Evolutionary conservation across 352 stramenopile species (phyloP), one percentile per base, ranked within the genome.

Genomic region (Globisporangium spiculum): DNA sequence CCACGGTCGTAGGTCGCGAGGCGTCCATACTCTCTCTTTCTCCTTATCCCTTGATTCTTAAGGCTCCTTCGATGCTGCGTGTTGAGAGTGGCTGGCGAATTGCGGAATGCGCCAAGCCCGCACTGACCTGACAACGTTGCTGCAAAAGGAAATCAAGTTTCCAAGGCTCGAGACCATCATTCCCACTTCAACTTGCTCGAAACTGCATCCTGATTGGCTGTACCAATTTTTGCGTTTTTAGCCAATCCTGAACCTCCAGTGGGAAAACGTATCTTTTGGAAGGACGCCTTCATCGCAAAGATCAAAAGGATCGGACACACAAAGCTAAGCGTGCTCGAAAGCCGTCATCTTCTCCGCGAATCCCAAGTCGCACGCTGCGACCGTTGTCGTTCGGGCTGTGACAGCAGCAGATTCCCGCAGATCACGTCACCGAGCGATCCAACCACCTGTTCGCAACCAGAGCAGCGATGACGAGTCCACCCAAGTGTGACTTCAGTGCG

Each of bases 401-500:
- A 4, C 27, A 48, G 16, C 24, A 30, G n/a, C 16, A n/a, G 24
- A 27, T 22, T 22, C 32, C n/a, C 20, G 1, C 20, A 12, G 56
- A 62, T 32, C 56, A 62, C 56, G n/a, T 50, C 56, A 62, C 30
- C 7, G 9, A 61, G 26, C 55, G 32, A 30, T 27, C n/a, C 12
- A 18, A 24, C 26, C 53, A 22, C 2, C 53, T 59, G 53, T 1
- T 12, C 24, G 26, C 53, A 59, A 38, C 6, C 12, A n/a, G 9
- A 2, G 3, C 53, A 59, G 52, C 26, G 24, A 59, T 50, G 50
- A 64, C 41, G 24, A 64, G n/a, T 38, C 8, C 50, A 62, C 18
- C 55, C 14, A 59, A 57, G 24, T 55, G 64, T 14, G 64, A 69
- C 64, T 64, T 58, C 27, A 69, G 64, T 70, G 48, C 38, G 54